Evolutionary conservation across 306 rosid genomes (phyloP), one percentile per base, ranked within the genome.

Genomic region (Pterocarpus santalinus): DNA sequence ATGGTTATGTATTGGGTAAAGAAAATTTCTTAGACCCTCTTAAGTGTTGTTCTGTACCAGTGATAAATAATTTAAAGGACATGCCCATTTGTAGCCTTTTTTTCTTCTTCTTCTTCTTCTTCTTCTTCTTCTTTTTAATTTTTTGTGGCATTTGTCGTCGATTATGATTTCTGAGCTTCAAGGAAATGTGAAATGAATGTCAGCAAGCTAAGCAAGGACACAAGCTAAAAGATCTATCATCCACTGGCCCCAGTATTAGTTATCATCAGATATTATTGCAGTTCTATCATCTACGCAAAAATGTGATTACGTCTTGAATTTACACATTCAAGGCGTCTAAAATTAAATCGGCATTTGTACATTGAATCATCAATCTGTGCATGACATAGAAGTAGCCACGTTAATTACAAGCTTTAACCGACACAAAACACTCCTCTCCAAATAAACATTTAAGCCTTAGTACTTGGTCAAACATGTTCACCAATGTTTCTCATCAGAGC

Each of bases 341-440:
- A 51, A 69, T 80, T 22, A 69, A 60, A 79, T 15, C 60, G 61
- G 80, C 49, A 68, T 91, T 88, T 88, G 90, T 86, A 91, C 88
- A 91, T 67, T 80, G 76, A 76, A 78, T 49, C 58, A 76, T 65
- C 68, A 84, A 75, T 80, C 83, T 83, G 72, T 80, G 83, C 73
- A 86, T 72, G 76, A 85, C 76, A 82, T 77, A 76, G 61, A 83
- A 79, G 85, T 63, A 80, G 76, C 79, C 73, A 47, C 76, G 85
- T 67, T 74, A 47, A 3, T 73, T 74, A 83, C 84, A 80, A 66
- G 28, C 28, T 22, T 22, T 22, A 22, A 22, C 28, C 28, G 28
- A 22, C 28, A 22, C 28, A 22, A 22, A 22, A 22, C 28, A 1
- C 28, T 22, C 28, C 28, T 22, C 28, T 22, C 28, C 28, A 22